Percentiles rank a stretch among this genome's conserved stretches.
phyloP scores from a whole-genome alignment of 2,329 filamentous ascomycete genomes.

The Truncatella angustata region DNA sequence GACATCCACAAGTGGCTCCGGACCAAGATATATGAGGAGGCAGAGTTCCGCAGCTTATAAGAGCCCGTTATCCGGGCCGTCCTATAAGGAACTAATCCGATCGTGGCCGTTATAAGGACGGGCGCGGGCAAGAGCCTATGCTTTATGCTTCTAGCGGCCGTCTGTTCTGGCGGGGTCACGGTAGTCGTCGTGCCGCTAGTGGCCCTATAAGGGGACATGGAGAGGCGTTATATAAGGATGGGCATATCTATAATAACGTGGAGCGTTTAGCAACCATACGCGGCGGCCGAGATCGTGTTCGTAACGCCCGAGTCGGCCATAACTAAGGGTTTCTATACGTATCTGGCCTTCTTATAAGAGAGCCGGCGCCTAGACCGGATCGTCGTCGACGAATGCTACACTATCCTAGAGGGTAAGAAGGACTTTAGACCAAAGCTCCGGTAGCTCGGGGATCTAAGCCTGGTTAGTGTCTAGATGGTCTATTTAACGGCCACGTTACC shows the following conservation, averaged over 20 bases:
- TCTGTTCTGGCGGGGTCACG: not conserved
- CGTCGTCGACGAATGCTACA: not conserved
- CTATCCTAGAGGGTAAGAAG: not conserved
- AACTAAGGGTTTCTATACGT: not conserved
- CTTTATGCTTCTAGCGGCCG: not conserved
- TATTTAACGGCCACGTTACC: no score
- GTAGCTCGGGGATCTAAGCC: no score
- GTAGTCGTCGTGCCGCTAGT: not conserved
- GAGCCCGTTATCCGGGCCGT: not conserved
- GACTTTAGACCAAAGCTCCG: no score
- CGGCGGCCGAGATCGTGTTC: not conserved
- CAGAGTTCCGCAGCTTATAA: not conserved
- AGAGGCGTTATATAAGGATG: not conserved
- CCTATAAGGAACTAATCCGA: not conserved
- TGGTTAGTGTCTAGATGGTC: no score
- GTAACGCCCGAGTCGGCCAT: not conserved
- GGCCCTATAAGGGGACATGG: not conserved
- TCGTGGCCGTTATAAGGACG: not conserved
- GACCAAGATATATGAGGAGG: no score
- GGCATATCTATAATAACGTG: not conserved
- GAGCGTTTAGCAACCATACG: not conserved
- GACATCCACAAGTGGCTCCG: no score
- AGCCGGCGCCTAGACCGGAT: not conserved
- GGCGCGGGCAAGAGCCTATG: not conserved
- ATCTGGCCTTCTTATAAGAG: not conserved